These are phyloP conservation scores for Ogataea populi-albae DNA, from an alignment of 805 yeast species.

Conservation along the genomic window DNA sequence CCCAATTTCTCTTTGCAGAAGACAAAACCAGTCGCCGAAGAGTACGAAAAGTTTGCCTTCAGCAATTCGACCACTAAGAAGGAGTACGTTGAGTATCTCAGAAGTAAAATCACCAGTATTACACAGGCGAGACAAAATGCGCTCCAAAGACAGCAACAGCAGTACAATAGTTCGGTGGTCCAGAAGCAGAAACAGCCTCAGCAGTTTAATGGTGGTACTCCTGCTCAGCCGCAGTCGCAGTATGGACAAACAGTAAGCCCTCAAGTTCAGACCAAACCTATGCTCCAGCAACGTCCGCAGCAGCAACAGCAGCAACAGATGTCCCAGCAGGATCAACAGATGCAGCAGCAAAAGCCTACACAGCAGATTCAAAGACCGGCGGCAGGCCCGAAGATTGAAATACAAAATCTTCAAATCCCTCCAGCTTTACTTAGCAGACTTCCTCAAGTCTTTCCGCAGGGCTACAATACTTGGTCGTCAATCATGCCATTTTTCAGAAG, in stretches of 20 bases:
- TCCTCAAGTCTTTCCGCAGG: slow-evolving; percentile 70
- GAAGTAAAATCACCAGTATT: slow-evolving; percentile 36
- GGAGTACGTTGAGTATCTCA: slow-evolving; percentile 52
- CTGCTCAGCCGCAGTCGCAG: slow-evolving; percentile 8
- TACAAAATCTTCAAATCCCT: slow-evolving; percentile 72
- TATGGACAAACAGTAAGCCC: too few species aligned
- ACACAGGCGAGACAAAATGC: slow-evolving; percentile 35
- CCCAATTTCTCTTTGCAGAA: slow-evolving; percentile 33
- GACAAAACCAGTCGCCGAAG: slow-evolving; percentile 58
- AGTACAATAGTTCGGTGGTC: slow-evolving; percentile 10
- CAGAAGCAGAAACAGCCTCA: slow-evolving; percentile 8
- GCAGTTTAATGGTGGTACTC: slow-evolving; percentile 1
- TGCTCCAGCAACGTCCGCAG: slow-evolving; percentile 25
- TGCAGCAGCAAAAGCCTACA: slow-evolving; percentile 7
- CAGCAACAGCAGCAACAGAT: slow-evolving; percentile 30
- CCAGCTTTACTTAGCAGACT: slow-evolving; percentile 58
- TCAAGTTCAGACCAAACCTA: slow-evolving; percentile 29
- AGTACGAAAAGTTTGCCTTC: slow-evolving; percentile 66
- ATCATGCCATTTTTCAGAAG: slow-evolving; percentile 59
- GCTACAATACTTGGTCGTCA: slow-evolving; percentile 78
- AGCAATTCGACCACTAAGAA: slow-evolving; percentile 54
- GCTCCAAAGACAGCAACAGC: slow-evolving; percentile 24
- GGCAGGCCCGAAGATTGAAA: slow-evolving; percentile 31
- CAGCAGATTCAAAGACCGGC: slow-evolving; percentile 9
- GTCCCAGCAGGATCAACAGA: slow-evolving; percentile 20